Conservation (phyloP, 345 rosid genomes). For the Aquilaria sinensis region DNA sequence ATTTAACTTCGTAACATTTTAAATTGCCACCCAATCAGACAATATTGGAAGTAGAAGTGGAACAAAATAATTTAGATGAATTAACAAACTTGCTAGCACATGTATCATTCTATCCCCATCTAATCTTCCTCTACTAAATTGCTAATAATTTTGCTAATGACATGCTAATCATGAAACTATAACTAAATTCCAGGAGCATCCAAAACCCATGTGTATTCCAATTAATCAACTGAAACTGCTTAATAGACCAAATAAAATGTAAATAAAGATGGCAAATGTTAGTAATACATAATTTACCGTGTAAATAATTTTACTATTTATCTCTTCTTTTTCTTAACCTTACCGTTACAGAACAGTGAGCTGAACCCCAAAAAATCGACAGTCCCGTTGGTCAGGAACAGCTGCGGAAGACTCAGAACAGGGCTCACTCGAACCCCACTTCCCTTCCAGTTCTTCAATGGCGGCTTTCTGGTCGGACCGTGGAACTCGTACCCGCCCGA, state of each 20-base stretch:
- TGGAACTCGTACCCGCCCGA: conserved; percentile 24
- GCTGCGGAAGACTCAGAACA: conserved; percentile 62
- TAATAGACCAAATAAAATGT: conserved; percentile 4
- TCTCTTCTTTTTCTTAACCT: conserved; percentile 58
- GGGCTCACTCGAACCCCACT: conserved; percentile 63
- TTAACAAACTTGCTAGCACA: background rate
- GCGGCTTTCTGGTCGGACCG: conserved; percentile 32
- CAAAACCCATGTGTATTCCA: conserved; percentile 39
- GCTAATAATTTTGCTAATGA: conserved; percentile 23
- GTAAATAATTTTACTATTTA: conserved; percentile 10
- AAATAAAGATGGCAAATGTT: background rate
- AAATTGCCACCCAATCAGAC: conserved; percentile 15
- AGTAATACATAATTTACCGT: conserved; percentile 1
- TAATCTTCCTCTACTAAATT: conserved; percentile 7
- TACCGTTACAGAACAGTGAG: conserved; percentile 69
- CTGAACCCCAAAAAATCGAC: conserved; percentile 62
- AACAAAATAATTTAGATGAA: background rate
- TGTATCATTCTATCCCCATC: conserved; percentile 5
- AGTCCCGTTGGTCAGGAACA: conserved; percentile 57
- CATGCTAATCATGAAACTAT: conserved; percentile 23
- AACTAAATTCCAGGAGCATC: conserved; percentile 32
- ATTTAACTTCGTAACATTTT: conserved; percentile 18
- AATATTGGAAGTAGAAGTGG: conserved; percentile 1
- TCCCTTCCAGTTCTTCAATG: conserved; percentile 42
- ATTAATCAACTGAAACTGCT: conserved; percentile 13